phyloP scores from a whole-genome alignment of 2,329 filamentous ascomycete genomes.

The Hymenoscyphus scutula region DNA sequence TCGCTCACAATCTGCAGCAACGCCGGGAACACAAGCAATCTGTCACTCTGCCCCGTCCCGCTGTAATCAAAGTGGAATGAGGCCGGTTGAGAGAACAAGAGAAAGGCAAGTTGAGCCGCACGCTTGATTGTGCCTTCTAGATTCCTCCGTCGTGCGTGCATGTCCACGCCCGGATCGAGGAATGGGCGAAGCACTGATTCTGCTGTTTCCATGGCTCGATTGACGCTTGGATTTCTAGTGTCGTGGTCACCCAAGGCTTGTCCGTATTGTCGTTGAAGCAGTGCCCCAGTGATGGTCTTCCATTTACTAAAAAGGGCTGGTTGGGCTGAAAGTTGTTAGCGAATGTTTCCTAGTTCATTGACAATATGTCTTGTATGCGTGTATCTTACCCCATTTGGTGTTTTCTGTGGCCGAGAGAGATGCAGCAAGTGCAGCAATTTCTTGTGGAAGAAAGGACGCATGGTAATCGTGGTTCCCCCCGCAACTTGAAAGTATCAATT shows the following conservation, averaged over 20 bases:
- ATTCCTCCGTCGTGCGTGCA: slow-evolving; percentile 13
- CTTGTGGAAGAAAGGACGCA: slow-evolving; percentile 16
- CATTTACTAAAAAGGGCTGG: slow-evolving; percentile 22
- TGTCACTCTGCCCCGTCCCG: slow-evolving; percentile 7
- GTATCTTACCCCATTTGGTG: slow-evolving; percentile 10
- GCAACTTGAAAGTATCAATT: slow-evolving; percentile 20
- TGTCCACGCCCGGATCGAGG: slow-evolving; percentile 7
- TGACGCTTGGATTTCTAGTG: slow-evolving; percentile 10
- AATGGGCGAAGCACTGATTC: slow-evolving; percentile 19
- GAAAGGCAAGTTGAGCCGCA: slow-evolving; percentile 21
- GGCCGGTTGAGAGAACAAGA: slow-evolving; percentile 23
- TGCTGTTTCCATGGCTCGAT: slow-evolving; percentile 8
- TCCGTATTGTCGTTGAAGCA: slow-evolving; percentile 18
- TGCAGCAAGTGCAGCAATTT: slow-evolving; percentile 12
- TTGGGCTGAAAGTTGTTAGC: slow-evolving; percentile 14
- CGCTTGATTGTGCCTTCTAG: slow-evolving; percentile 19
- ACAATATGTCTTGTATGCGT: background rate
- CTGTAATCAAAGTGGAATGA: slow-evolving; percentile 13
- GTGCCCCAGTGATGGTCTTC: slow-evolving; percentile 20
- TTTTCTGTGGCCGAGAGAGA: background rate
- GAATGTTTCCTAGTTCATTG: background rate
- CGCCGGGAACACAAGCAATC: slow-evolving; percentile 20
- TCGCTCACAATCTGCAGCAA: slow-evolving; percentile 18
- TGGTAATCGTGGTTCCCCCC: background rate
- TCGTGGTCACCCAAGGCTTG: slow-evolving; percentile 13